Evolutionary conservation across 345 rosid species (phyloP).

Genomic region (Camelina laxa): DNA sequence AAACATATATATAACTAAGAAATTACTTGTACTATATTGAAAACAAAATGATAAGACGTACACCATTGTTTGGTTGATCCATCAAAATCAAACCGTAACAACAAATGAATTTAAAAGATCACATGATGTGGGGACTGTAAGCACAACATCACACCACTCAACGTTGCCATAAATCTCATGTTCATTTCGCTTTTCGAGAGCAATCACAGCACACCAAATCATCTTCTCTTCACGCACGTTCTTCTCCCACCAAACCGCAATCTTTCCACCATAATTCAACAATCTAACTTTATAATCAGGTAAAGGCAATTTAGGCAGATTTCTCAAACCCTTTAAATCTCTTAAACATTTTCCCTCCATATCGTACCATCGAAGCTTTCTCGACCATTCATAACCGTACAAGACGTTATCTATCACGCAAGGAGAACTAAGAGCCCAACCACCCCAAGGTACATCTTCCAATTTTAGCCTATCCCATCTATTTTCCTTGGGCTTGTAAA

Average conservation of each 20-base stretch:
- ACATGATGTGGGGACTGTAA: slow-evolving; percentile 42
- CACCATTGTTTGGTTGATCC: too few relatives aligned
- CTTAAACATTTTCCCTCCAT: slow-evolving; percentile 51
- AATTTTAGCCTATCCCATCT: slow-evolving; percentile 59
- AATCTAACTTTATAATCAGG: slow-evolving; percentile 47
- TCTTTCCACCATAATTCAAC: slow-evolving; percentile 54
- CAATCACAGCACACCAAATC: slow-evolving; percentile 68
- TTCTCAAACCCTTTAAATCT: slow-evolving; percentile 49
- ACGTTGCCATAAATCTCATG: slow-evolving; percentile 60
- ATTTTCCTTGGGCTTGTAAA: not conserved
- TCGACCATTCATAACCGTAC: slow-evolving; percentile 69
- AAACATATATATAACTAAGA: too few relatives aligned
- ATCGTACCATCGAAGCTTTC: slow-evolving; percentile 38
- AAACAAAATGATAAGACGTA: too few relatives aligned
- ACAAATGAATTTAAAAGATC: too few relatives aligned
- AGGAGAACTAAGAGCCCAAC: slow-evolving; percentile 35
- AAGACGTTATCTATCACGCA: slow-evolving; percentile 47
- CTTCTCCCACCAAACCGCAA: slow-evolving; percentile 70
- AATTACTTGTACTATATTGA: too few relatives aligned
- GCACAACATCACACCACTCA: slow-evolving; percentile 57
- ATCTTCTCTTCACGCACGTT: slow-evolving; percentile 35
- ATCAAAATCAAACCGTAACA: too few relatives aligned
- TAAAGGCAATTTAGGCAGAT: slow-evolving; percentile 55
- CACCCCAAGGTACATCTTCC: slow-evolving; percentile 53
- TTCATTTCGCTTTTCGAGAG: slow-evolving; percentile 46